These are phyloP conservation scores for Puccinia polysora DNA, from an alignment of 1,284 basidiomycete genomes.

Conservation along the genomic window DNA sequence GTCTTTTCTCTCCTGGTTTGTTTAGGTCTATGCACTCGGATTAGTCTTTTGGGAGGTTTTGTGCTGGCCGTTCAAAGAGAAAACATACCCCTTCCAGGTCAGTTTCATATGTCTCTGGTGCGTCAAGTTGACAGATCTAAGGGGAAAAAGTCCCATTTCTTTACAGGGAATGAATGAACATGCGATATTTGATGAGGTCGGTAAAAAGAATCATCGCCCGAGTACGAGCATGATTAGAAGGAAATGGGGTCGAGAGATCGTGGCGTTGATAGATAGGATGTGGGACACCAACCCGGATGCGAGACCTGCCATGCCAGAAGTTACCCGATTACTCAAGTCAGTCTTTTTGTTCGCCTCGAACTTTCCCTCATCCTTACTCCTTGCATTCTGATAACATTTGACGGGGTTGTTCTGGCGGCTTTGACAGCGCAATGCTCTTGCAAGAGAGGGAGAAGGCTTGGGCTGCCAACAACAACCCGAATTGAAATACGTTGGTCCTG, in stretches of 20 bases:
- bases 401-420: not conserved
- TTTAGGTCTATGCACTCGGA: slow-evolving; percentile 77
- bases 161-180: slow-evolving; percentile 56
- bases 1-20: not conserved
- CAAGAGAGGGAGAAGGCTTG: slow-evolving; percentile 42
- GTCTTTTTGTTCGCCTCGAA: not conserved
- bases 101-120: not conserved
- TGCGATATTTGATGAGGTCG: slow-evolving; percentile 93
- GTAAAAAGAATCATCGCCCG: slow-evolving; percentile 70
- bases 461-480: slow-evolving; percentile 8
- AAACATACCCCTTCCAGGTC: slow-evolving; percentile 93
- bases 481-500: too few relatives aligned
- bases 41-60: slow-evolving; percentile 99
- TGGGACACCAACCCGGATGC: slow-evolving; percentile 87
- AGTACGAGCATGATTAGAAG: slow-evolving; percentile 72
- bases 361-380: not conserved
- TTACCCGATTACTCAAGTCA: slow-evolving; percentile 59
- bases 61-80: slow-evolving; percentile 76
- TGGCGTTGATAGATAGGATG: slow-evolving; percentile 88
- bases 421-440: slow-evolving; percentile 32
- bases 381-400: not conserved
- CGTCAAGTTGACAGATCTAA: not conserved
- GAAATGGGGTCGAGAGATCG: slow-evolving; percentile 85
- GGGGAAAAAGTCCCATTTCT: not conserved
- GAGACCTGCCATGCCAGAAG: slow-evolving; percentile 83